phyloP scores from a whole-genome alignment of 176 grass and related monocot species.

The Pontederia paniculata region DNA sequence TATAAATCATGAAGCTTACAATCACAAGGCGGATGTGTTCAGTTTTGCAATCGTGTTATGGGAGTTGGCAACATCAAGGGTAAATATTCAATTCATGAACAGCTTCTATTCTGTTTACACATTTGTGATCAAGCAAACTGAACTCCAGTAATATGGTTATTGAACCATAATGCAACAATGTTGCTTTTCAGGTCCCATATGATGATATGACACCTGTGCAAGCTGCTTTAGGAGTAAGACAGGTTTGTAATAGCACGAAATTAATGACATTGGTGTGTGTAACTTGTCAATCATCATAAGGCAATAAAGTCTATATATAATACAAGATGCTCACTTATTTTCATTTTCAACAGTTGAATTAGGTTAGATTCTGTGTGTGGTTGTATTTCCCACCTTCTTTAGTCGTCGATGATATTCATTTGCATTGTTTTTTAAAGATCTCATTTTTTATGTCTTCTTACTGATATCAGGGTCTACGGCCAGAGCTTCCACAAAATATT shows the following conservation, averaged over 20 bases:
- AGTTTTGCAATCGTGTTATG: slow-evolving; percentile 92
- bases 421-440: background rate
- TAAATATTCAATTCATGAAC: slow-evolving; percentile 19
- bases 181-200: slow-evolving; percentile 65
- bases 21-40: slow-evolving; percentile 84
- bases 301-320: background rate
- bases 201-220: slow-evolving; percentile 80
- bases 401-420: background rate
- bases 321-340: background rate
- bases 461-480: slow-evolving; percentile 52
- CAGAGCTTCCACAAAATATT: slow-evolving; percentile 36
- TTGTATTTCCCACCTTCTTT: background rate
- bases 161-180: slow-evolving; percentile 12
- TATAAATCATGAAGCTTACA: slow-evolving; percentile 87
- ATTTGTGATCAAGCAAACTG: background rate
- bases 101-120: background rate
- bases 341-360: too few relatives aligned
- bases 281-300: background rate
- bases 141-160: background rate
- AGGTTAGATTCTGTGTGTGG: too few relatives aligned
- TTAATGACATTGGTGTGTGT: background rate
- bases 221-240: slow-evolving; percentile 86
- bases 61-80: slow-evolving; percentile 84
- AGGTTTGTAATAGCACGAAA: slow-evolving; percentile 29
- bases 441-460: background rate